These are phyloP conservation scores for Cyclotella sp. DNA, from an alignment of 108 stramenopile species.

Conservation along the genomic window DNA sequence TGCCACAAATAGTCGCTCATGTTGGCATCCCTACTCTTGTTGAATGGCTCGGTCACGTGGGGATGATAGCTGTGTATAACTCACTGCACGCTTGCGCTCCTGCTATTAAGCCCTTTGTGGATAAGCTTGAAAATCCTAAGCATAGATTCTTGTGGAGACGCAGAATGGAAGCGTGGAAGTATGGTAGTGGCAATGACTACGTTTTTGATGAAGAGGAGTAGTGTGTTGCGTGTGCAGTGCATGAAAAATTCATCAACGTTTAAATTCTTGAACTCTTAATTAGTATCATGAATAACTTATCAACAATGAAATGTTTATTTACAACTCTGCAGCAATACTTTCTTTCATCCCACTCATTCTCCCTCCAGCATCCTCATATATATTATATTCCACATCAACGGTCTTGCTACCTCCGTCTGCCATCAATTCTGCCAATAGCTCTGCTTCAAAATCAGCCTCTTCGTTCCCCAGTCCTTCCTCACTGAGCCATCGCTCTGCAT, in stretches of 20 bases:
- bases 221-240: background rate
- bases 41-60: conserved; percentile 89
- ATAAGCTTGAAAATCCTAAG: conserved; percentile 47
- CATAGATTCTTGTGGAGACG: conserved; percentile 50
- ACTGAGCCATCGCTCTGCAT: conserved; percentile 93
- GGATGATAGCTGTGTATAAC: conserved; percentile 75
- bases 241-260: no score
- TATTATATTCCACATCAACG: conserved; percentile 65
- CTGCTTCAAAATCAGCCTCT: conserved; percentile 83
- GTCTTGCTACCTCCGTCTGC: conserved; percentile 46
- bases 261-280: no score
- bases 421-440: conserved; percentile 83
- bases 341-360: conserved; percentile 82
- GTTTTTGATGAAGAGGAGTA: conserved; percentile 48
- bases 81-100: conserved; percentile 59
- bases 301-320: conserved; percentile 14
- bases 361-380: conserved; percentile 84
- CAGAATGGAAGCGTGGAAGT: conserved; percentile 78
- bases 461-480: conserved; percentile 92
- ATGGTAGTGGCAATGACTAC: conserved; percentile 84
- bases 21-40: conserved; percentile 80
- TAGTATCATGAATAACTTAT: no score
- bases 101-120: conserved; percentile 48
- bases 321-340: conserved; percentile 68
- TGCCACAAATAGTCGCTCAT: conserved; percentile 80